Percentiles rank a stretch among this genome's conserved stretches.
Conservation (phyloP, 805 yeast species). For the Torulaspora franciscae region DNA sequence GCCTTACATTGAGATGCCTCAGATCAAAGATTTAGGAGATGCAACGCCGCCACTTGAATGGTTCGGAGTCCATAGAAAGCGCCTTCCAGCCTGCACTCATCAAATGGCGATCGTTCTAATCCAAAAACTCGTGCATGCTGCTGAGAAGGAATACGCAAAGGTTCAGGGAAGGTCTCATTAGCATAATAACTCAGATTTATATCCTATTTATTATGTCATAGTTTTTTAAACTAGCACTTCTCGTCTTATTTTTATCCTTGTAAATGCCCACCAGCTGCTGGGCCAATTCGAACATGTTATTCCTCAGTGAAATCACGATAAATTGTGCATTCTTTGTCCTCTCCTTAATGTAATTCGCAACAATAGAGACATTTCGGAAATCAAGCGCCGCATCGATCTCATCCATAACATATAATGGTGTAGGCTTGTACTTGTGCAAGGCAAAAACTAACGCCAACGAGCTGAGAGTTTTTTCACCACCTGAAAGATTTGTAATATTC, state of each 20-base stretch:
- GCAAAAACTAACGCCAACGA: slow-evolving; percentile 96
- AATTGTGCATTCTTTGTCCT: slow-evolving; percentile 95
- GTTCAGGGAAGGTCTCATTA: slow-evolving; percentile 38
- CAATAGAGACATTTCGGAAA: slow-evolving; percentile 93
- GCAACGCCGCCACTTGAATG: slow-evolving; percentile 98
- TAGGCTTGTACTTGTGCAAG: slow-evolving; percentile 90
- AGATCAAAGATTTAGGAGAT: slow-evolving; percentile 83
- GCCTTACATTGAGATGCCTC: slow-evolving; percentile 85
- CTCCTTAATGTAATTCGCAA: slow-evolving; percentile 94
- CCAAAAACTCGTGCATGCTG: slow-evolving; percentile 68
- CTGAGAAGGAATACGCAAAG: slow-evolving; percentile 44
- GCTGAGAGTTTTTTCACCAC: slow-evolving; percentile 95
- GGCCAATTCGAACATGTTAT: slow-evolving; percentile 97
- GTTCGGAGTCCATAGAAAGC: slow-evolving; percentile 89
- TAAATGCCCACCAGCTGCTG: slow-evolving; percentile 92
- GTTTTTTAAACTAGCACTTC: slow-evolving; percentile 73
- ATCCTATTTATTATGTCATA: slow-evolving; percentile 40
- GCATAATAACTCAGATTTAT: slow-evolving; percentile 1
- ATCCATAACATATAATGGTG: slow-evolving; percentile 97
- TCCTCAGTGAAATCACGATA: slow-evolving; percentile 88
- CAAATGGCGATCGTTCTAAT: slow-evolving; percentile 68
- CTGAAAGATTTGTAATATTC: slow-evolving; percentile 88
- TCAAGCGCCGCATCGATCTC: slow-evolving; percentile 99
- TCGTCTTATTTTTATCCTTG: slow-evolving; percentile 86
- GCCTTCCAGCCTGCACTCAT: slow-evolving; percentile 83